Conservation (phyloP, 2,329 filamentous ascomycete genomes). For the Botrytis hyacinthi region DNA sequence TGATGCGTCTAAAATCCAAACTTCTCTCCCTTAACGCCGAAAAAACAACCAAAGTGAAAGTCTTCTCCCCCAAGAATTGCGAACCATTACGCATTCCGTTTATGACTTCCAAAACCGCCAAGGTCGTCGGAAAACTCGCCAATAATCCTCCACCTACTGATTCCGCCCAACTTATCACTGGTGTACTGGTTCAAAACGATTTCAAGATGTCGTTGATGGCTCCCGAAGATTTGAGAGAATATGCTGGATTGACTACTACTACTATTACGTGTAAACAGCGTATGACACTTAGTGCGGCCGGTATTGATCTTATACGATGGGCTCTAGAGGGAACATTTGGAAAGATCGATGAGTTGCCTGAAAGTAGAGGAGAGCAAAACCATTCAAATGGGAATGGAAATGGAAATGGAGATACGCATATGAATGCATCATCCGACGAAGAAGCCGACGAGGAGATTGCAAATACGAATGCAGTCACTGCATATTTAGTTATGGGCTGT, state of each 20-base stretch:
- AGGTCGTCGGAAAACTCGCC: conserved; percentile 92
- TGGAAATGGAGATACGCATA: conserved; percentile 39
- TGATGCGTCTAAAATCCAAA: conserved; percentile 95
- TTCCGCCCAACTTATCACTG: conserved; percentile 68
- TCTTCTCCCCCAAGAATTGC: conserved; percentile 91
- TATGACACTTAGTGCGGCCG: conserved; percentile 81
- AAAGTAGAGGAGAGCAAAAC: conserved; percentile 42
- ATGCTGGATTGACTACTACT: conserved; percentile 93
- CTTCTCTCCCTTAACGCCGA: conserved; percentile 86
- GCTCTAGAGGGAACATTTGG: conserved; percentile 93
- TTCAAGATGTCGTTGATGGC: conserved; percentile 98
- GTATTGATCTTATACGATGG: conserved; percentile 90
- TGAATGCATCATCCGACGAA: conserved; percentile 47
- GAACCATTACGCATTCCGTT: conserved; percentile 95
- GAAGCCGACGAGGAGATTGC: conserved; percentile 63
- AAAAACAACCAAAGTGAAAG: conserved; percentile 76
- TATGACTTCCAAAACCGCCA: conserved; percentile 90
- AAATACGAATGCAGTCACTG: conserved; percentile 47
- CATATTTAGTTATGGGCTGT: conserved; percentile 83
- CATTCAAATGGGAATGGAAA: conserved; percentile 27
- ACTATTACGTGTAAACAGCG: conserved; percentile 91
- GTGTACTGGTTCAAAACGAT: conserved; percentile 94
- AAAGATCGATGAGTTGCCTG: conserved; percentile 65
- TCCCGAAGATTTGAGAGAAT: conserved; percentile 91
- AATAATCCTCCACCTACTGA: conserved; percentile 61